Evolutionary conservation across 495 filamentous ascomycete species (phyloP), one percentile per base, ranked within the genome.

Genomic region (Lasiosphaeria ovina): DNA sequence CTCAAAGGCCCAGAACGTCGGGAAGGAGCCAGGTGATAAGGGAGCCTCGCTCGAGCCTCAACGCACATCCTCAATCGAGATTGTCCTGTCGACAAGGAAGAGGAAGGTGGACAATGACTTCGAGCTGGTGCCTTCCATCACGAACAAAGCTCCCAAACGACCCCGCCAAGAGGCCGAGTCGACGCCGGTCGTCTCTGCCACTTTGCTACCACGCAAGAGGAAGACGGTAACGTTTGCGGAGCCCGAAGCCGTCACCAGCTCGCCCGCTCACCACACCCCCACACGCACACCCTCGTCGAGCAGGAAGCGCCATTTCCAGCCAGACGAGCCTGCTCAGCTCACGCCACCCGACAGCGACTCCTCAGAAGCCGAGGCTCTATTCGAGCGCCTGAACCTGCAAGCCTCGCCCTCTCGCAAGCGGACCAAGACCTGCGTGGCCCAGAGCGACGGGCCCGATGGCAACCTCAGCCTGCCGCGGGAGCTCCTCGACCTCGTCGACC

Each of bases 401-500:
- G 73, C 73, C 17, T 75, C 75, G 0, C 73, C 76, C 10, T 31
- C 60, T 57, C 57, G 34, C 53, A 71, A 72, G 67, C 69, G 69
- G 11, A 65, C 65, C 34, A 66, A 71, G 52, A 73, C 72, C 9
- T 63, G 67, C 3, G 45, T 66, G 31, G 54, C 66, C 14, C 67
- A 60, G 32, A 68, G 64, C n/a, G 69, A 66, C 24, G 65, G 70
- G 7, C 36, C 55, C 42, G 68, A 74, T 11, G 56, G 59, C 42
- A 74, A 77, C 42, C 44, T 66, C 35, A 66, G 70, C 40, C 74
- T 86, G 14, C 84, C 85, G 0, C 60, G 60, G 31, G 84, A 86
- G 66, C 73, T 89, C 33, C 60, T 80, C 60, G 78, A 82, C 59
- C 77, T 89, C 50, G 70, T 85, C 55, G 71, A 79, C 54, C 72